Percentiles rank a stretch among this genome's conserved stretches.
Evolutionary conservation across 768 basidiomycete species (phyloP).

Genomic region (Russula sp.): DNA sequence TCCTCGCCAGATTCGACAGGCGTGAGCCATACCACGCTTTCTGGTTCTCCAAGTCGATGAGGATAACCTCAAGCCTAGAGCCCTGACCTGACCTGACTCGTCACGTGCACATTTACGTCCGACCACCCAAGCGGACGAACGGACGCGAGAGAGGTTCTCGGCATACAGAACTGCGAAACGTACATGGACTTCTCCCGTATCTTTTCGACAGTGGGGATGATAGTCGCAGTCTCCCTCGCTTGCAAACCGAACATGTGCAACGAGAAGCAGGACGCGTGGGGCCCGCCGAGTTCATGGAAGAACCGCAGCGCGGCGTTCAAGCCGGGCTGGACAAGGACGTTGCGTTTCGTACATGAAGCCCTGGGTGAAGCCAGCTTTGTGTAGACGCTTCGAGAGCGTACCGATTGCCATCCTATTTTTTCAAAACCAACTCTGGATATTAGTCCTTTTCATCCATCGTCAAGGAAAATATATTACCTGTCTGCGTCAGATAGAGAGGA

Average conservation of each 20-base stretch:
- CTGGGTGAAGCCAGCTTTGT: constrained; percentile 41
- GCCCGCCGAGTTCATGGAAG: constrained; percentile 35
- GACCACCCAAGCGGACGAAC: constrained; percentile 19
- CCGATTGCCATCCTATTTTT: constrained; percentile 32
- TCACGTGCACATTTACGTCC: constrained; percentile 28
- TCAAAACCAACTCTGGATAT: neutral
- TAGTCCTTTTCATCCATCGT: neutral
- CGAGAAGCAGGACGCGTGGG: constrained; percentile 35
- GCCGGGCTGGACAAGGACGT: constrained; percentile 43
- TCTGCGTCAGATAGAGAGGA: constrained; percentile 31
- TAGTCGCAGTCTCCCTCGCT: constrained; percentile 16
- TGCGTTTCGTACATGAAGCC: constrained; percentile 44
- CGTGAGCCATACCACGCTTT: constrained; percentile 20
- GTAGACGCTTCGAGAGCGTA: constrained; percentile 44
- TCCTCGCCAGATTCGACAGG: constrained; percentile 23
- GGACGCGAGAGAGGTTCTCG: constrained; percentile 27
- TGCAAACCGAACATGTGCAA: constrained; percentile 31
- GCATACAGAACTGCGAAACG: constrained; percentile 38
- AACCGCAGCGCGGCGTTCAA: constrained; percentile 32
- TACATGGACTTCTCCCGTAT: constrained; percentile 16
- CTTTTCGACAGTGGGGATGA: constrained; percentile 31
- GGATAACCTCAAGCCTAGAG: constrained; percentile 31
- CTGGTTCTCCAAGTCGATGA: constrained; percentile 28
- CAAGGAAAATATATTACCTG: neutral
- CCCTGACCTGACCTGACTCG: constrained; percentile 33